phyloP scores from a whole-genome alignment of 495 filamentous ascomycete species.

The Podospora pseudocomata region DNA sequence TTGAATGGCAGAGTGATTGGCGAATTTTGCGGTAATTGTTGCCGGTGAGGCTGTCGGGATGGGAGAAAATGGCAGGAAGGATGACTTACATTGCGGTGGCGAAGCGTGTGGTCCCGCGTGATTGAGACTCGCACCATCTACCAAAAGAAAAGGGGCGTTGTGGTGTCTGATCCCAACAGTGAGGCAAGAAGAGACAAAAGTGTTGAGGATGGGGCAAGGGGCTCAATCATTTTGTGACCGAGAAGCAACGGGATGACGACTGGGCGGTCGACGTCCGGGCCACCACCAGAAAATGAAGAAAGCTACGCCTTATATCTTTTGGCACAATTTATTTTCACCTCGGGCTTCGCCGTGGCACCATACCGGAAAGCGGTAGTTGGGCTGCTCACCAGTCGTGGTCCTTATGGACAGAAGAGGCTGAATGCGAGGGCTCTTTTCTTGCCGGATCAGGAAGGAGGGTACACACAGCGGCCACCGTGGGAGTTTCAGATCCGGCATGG shows the following conservation, averaged over 20 bases:
- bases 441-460: background rate
- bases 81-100: too few relatives aligned
- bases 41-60: too few relatives aligned
- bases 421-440: background rate
- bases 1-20: too few relatives aligned
- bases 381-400: background rate
- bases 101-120: background rate
- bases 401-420: background rate
- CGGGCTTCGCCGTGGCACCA: background rate
- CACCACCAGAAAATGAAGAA: background rate
- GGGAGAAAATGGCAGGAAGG: too few relatives aligned
- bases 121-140: background rate
- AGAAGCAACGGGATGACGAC: background rate
- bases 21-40: too few relatives aligned
- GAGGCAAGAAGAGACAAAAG: background rate
- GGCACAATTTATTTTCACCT: background rate
- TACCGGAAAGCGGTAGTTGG: background rate
- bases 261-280: background rate
- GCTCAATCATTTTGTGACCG: background rate
- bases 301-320: background rate
- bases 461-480: background rate
- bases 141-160: background rate
- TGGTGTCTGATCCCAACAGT: background rate
- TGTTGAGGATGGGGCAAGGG: background rate
- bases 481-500: background rate